These are phyloP conservation scores for Biscutella auriculata DNA, from an alignment of 441 rosid species.

Conservation along the genomic window DNA sequence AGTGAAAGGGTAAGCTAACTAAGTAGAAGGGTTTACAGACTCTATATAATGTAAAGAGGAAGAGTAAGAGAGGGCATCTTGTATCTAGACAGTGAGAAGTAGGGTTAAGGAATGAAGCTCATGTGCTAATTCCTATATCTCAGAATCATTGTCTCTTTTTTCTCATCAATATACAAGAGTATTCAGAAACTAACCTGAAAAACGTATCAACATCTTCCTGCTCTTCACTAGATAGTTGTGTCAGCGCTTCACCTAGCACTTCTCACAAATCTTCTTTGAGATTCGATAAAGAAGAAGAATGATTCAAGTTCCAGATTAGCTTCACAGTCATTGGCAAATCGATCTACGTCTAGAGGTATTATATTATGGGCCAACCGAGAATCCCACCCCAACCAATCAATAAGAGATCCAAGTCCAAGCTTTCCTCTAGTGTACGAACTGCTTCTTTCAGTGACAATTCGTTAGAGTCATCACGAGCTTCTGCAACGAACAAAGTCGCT, in stretches of 20 bases:
- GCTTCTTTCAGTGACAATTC: conserved; percentile 73
- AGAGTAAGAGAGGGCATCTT: too few relatives aligned
- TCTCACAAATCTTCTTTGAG: conserved; percentile 34
- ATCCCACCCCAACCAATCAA: conserved; percentile 29
- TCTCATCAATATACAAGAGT: too few relatives aligned
- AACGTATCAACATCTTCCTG: too few relatives aligned
- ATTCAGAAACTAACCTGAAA: too few relatives aligned
- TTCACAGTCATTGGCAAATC: conserved; percentile 27
- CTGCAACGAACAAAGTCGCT: conserved; percentile 29
- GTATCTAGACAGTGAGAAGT: too few relatives aligned
- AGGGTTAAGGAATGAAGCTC: too few relatives aligned
- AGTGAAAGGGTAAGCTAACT: too few relatives aligned
- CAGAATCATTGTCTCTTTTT: too few relatives aligned
- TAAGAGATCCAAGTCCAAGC: conserved; percentile 38
- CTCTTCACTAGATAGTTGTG: conserved; percentile 60
- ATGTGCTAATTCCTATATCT: too few relatives aligned
- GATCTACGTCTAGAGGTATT: conserved; percentile 28
- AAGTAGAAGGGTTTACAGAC: too few relatives aligned
- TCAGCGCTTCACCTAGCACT: conserved; percentile 52
- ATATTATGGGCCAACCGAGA: conserved; percentile 35
- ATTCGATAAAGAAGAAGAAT: conserved; percentile 26
- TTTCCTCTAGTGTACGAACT: conserved; percentile 47
- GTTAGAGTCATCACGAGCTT: conserved; percentile 48
- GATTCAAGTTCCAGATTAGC: conserved; percentile 28
- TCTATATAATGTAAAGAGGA: too few relatives aligned